Conservation (phyloP, 495 filamentous ascomycete genomes). For the Chaetomium cochliodes region DNA sequence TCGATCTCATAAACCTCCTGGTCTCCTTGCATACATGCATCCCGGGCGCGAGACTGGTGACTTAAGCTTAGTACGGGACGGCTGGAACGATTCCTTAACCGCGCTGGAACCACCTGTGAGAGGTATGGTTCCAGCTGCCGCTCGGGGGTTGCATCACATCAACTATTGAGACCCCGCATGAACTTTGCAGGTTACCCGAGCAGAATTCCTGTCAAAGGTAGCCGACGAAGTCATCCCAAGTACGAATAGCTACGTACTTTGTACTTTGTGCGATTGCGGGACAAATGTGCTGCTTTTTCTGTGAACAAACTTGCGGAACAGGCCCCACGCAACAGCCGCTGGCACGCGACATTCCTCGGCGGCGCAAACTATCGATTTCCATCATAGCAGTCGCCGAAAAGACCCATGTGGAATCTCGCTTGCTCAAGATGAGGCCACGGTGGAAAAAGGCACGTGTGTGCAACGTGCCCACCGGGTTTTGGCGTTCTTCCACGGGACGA, state of each 20-base stretch:
- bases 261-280: too few relatives aligned
- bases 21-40: not conserved
- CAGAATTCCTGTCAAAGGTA: not conserved
- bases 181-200: too few relatives aligned
- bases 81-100: not conserved
- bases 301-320: not conserved
- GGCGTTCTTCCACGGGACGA: not conserved
- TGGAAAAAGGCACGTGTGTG: not conserved
- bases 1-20: not conserved
- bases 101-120: not conserved
- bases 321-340: not conserved
- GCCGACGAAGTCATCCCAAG: not conserved
- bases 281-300: not conserved
- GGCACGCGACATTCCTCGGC: too few relatives aligned
- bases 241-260: too few relatives aligned
- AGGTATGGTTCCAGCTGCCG: not conserved
- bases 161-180: not conserved
- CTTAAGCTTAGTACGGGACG: not conserved
- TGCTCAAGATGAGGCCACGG: not conserved
- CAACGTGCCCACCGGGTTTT: not conserved
- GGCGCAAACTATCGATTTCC: constrained; percentile 9
- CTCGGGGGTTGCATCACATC: not conserved
- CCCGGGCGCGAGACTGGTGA: not conserved
- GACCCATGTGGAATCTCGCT: not conserved
- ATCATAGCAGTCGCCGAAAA: not conserved